Conservation (phyloP, 2,329 filamentous ascomycete species). For the Penicillium polonicum region DNA sequence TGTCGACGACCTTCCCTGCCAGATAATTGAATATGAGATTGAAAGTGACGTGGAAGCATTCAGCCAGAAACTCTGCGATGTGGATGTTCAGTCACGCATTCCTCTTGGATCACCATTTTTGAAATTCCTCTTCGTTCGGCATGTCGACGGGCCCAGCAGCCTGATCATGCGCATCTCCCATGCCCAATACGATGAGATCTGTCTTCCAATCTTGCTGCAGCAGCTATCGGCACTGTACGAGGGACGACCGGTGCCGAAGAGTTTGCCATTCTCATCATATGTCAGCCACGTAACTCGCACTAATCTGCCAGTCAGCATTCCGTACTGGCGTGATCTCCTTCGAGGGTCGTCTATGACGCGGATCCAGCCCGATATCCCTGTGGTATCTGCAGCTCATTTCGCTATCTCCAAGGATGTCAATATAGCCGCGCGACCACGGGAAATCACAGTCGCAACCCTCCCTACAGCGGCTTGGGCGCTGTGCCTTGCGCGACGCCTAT, state of each 20-base stretch:
- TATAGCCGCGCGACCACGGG: slow-evolving; percentile 49
- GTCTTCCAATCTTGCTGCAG: slow-evolving; percentile 56
- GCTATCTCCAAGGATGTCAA: slow-evolving; percentile 10
- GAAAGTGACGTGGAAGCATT: slow-evolving; percentile 49
- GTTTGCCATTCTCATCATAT: slow-evolving; percentile 39
- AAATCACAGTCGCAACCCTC: slow-evolving; percentile 58
- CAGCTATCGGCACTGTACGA: slow-evolving; percentile 54
- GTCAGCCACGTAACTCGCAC: slow-evolving; percentile 28
- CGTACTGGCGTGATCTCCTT: slow-evolving; percentile 51
- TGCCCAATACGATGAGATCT: slow-evolving; percentile 64
- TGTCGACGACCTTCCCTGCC: slow-evolving; percentile 36
- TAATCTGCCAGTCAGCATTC: slow-evolving; percentile 44
- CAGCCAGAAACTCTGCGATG: slow-evolving; percentile 48
- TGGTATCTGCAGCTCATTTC: slow-evolving; percentile 3
- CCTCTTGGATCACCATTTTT: slow-evolving; percentile 56
- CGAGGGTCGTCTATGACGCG: slow-evolving; percentile 47
- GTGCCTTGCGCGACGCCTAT: slow-evolving; percentile 52
- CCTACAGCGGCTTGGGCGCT: slow-evolving; percentile 62
- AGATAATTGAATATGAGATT: slow-evolving; percentile 49
- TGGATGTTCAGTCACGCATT: slow-evolving; percentile 54
- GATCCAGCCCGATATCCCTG: slow-evolving; percentile 9
- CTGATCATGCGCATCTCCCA: slow-evolving; percentile 59
- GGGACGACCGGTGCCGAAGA: slow-evolving; percentile 26
- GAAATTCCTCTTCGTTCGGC: slow-evolving; percentile 52
- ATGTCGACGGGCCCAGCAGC: slow-evolving; percentile 7